A percentile compares a stretch with the other conserved stretches of the same genome.
phyloP scores from a whole-genome alignment of 2,329 filamentous ascomycete species.

The Neofusicoccum parvum region DNA sequence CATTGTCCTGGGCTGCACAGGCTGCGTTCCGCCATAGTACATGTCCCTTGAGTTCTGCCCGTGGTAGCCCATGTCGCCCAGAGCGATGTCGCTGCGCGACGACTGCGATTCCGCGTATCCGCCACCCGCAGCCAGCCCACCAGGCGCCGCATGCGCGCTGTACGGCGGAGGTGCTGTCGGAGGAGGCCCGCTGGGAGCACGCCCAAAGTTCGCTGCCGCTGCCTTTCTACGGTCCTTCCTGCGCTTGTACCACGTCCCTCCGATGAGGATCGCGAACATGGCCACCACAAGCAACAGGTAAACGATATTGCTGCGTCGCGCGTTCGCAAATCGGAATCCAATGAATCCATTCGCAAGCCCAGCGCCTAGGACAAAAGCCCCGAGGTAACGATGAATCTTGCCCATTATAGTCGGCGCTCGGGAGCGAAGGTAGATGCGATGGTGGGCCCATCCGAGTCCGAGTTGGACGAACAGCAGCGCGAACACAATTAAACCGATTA shows the following conservation, averaged over 20 bases:
- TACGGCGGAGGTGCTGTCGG: constrained; percentile 4
- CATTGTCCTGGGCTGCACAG: constrained; percentile 8
- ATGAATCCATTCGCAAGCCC: constrained; percentile 29
- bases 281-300: constrained; percentile 26
- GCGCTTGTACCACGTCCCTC: constrained; percentile 16
- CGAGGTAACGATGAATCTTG: constrained; percentile 26
- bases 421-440: constrained; percentile 22
- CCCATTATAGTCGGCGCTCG: constrained; percentile 24
- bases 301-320: constrained; percentile 22
- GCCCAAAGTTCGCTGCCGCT: neutral
- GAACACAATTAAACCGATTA: constrained; percentile 4
- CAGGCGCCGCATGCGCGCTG: neutral
- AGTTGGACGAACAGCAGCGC: neutral
- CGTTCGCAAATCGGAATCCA: constrained; percentile 28
- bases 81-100: constrained; percentile 6
- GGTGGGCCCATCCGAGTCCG: constrained; percentile 3
- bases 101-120: constrained; percentile 1
- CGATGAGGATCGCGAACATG: constrained; percentile 20
- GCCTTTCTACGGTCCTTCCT: constrained; percentile 9
- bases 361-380: constrained; percentile 25
- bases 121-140: neutral
- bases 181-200: neutral
- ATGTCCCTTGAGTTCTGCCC: neutral
- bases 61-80: constrained; percentile 3
- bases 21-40: neutral